Evolutionary conservation across 495 filamentous ascomycete genomes (phyloP), one percentile per base, ranked within the genome.

Genomic region (Aspergillus cristatus): DNA sequence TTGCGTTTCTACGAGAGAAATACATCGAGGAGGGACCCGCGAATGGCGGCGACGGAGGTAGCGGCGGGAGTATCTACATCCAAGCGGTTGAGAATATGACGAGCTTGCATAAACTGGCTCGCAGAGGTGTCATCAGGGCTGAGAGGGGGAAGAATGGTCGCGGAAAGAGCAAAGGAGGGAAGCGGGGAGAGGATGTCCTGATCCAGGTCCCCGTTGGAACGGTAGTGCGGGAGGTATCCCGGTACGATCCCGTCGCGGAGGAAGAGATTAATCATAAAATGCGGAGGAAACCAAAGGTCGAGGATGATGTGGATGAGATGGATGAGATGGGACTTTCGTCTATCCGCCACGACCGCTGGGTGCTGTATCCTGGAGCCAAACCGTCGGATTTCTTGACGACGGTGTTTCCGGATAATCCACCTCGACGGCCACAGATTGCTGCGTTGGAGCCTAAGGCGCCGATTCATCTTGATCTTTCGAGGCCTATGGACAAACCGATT

Each of bases 21-120:
- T 97, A 77, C 57, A 68, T 95, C 15, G 72, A 78, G 32, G 73
- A 86, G 37, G 91, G 91, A 0, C 90, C 90, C n/a, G 70, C 91
- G n/a, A 96, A 97, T 58, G 93, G 91, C 33, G 91, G 91, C 34
- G 86, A 97, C 57, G 91, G 91, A 18, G 91, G 91, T 11, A 82
- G 74, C 35, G 91, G 91, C 32, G 91, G 91, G 14, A 89, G 80
- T 49, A 66, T 98, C 43, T 97, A 91, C 63, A 91, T 98, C 38
- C 93, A 96, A 58, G 89, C 91, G 3, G 78, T 94, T 7, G 79
- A 80, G 29, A 86, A 86, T 40, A 79, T 96, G 54, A 95, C 85
- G 1, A 91, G 84, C 41, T 62, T 98, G 37, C 88, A 97, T 59
- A 98, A 96, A 59, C 72, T 98, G 11, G 82, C 84, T 7, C 75